These are phyloP conservation scores for Suaeda aralocaspica DNA, from an alignment of 148 eudicot genomes.

Conservation along the genomic window DNA sequence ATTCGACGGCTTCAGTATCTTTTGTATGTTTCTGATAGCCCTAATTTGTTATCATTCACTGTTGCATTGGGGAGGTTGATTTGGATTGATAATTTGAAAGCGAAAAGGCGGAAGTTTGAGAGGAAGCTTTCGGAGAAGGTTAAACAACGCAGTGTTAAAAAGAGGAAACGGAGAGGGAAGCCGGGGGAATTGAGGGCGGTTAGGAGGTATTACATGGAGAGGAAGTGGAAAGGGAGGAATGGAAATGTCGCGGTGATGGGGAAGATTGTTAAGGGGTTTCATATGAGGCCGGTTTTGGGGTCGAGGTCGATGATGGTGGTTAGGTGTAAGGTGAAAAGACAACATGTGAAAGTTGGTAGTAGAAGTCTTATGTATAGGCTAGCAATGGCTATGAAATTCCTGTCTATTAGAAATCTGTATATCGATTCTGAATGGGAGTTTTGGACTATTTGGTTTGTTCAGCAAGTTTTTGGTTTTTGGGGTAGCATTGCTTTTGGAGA, in stretches of 20 bases:
- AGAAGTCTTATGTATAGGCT: constrained; percentile 26
- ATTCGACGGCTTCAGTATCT: constrained; percentile 9
- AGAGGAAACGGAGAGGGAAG: constrained; percentile 14
- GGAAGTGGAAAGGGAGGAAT: constrained; percentile 2
- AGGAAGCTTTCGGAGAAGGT: constrained; percentile 20
- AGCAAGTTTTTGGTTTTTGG: constrained; percentile 18
- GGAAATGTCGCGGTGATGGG: background rate
- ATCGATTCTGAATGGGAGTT: constrained; percentile 27
- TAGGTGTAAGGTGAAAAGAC: constrained; percentile 7
- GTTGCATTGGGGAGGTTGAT: constrained; percentile 18
- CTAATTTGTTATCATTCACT: constrained; percentile 17
- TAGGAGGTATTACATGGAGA: background rate
- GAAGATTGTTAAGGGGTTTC: constrained; percentile 15
- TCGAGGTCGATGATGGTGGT: constrained; percentile 14
- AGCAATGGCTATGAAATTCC: constrained; percentile 21
- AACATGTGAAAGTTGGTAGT: background rate
- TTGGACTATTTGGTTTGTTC: constrained; percentile 21
- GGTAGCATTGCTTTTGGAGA: constrained; percentile 22
- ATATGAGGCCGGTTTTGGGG: constrained; percentile 16
- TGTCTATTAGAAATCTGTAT: constrained; percentile 17
- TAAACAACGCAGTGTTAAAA: constrained; percentile 12
- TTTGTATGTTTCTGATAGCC: constrained; percentile 17
- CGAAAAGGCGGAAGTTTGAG: constrained; percentile 13
- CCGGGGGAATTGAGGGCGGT: constrained; percentile 7
- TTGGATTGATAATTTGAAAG: constrained; percentile 12